Percentiles rank a stretch among this genome's conserved stretches.
These are phyloP conservation scores for Craterostigma plantagineum DNA, from an alignment of 257 asterid species.

Conservation along the genomic window DNA sequence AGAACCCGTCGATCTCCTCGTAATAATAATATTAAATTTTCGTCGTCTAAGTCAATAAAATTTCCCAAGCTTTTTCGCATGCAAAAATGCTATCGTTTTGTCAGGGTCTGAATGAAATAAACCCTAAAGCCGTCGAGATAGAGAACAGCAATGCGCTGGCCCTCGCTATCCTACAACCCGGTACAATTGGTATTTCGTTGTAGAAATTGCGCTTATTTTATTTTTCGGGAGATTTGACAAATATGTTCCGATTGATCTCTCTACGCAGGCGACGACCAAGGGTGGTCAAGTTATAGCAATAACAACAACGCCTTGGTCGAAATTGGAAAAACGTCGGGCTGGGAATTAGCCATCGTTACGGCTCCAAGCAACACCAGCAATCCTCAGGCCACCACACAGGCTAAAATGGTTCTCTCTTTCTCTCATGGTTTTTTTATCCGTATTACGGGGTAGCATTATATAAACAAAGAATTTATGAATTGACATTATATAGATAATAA, in stretches of 20 bases:
- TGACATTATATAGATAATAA: too few relatives aligned
- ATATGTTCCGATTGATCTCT: too few relatives aligned
- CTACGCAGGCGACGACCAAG: constrained; percentile 19
- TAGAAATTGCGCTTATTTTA: too few relatives aligned
- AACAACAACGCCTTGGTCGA: constrained; percentile 20
- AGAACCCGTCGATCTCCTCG: constrained; percentile 49
- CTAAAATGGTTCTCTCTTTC: constrained; percentile 21
- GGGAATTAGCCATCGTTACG: constrained; percentile 62
- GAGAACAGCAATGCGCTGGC: constrained; percentile 66
- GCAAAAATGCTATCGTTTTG: not conserved
- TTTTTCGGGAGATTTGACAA: too few relatives aligned
- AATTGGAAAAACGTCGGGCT: constrained; percentile 37
- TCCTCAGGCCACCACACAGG: constrained; percentile 14
- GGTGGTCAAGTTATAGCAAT: too few relatives aligned
- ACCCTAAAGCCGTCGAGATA: constrained; percentile 29
- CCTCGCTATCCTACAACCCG: constrained; percentile 55
- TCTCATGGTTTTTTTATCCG: not conserved
- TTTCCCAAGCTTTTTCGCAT: not conserved
- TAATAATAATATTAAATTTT: constrained; percentile 6
- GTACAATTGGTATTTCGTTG: constrained; percentile 7
- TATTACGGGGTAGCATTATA: too few relatives aligned
- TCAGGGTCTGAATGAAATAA: constrained; percentile 45
- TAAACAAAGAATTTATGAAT: too few relatives aligned
- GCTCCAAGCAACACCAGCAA: constrained; percentile 34
- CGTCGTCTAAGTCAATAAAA: not conserved